Base-by-base conservation (phyloP, 306 rosid species). In the Sicyos baderoa region DNA sequence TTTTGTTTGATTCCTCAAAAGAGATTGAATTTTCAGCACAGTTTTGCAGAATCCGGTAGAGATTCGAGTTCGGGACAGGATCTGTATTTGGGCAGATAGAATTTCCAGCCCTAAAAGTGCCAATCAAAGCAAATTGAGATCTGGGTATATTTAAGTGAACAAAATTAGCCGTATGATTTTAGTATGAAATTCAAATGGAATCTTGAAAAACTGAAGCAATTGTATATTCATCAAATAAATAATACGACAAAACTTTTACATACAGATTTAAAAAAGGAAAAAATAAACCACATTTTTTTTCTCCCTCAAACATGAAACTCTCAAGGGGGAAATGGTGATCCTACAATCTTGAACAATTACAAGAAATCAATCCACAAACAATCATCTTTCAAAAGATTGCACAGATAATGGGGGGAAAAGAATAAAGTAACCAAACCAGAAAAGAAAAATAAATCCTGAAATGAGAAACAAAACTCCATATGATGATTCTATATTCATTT, bases 321-420 rank as follows among this genome's bases (percentile, higher is more conserved):
- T 37, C 9, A 37, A 37, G 44, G 44, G 44, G 44, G 44, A 29
- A 29, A 29, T 29, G 35, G 44, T 9, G 44, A 37, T 29, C 35
- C 35, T 29, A 25, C 1, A 25, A 25, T 1, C 71, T 65, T 65
- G 37, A 35, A 63, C 70, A 63, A 63, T 44, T 63, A 65, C 35
- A 65, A 65, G 71, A 65, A 65, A 64, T 65, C 71, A 45, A 65
- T 10, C 71, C 71, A 65, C 54, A 65, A 45, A 54, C n/a, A n/a
- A n/a, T 65, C 71, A 45, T 17, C 45, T 45, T 65, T 65, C 54
- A 65, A 65, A 22, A 44, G 32, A 45, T 21, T 65, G 19, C 54
- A 40, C 37, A 19, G 37, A 42, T 44, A 35, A 35, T 2, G 40
- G 7, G 40, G 40, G 7, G 4, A 35, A 35, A 65, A 13, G 70